Evolutionary conservation across 2,329 filamentous ascomycete genomes (phyloP).

Genomic region (Paraphoma sp.): DNA sequence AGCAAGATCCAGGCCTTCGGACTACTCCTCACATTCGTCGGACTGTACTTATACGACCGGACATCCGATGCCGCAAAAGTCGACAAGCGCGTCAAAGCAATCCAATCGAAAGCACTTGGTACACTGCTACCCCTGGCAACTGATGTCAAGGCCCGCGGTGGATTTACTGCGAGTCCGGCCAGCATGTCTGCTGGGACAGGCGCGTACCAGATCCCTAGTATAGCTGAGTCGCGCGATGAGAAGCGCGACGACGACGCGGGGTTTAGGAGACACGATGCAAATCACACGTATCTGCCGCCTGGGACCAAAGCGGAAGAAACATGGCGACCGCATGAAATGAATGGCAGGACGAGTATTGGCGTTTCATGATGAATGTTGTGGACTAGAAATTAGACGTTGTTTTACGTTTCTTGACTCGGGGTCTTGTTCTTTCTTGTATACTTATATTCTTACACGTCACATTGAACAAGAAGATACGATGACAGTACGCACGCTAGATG

Average conservation of each 20-base stretch:
- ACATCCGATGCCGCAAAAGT: conserved; percentile 88
- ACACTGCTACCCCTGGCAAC: conserved; percentile 71
- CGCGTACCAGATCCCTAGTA: conserved; percentile 31
- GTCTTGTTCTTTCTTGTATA: conserved; percentile 1
- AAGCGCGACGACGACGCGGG: conserved; percentile 65
- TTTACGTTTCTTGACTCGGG: background rate
- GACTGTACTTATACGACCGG: conserved; percentile 93
- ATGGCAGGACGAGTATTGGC: conserved; percentile 30
- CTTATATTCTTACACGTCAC: background rate
- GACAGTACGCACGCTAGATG: background rate
- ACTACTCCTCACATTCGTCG: conserved; percentile 87
- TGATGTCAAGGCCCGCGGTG: conserved; percentile 29
- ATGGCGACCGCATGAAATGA: conserved; percentile 60
- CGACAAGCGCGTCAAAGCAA: conserved; percentile 73
- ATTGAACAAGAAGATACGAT: background rate
- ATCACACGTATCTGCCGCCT: conserved; percentile 68
- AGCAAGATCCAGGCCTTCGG: conserved; percentile 83
- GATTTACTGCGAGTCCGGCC: conserved; percentile 50
- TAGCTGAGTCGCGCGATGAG: conserved; percentile 50
- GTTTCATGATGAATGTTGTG: conserved; percentile 23
- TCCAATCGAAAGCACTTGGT: conserved; percentile 68
- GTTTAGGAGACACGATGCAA: conserved; percentile 48
- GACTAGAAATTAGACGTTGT: conserved; percentile 1
- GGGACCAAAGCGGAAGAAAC: conserved; percentile 88
- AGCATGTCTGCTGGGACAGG: conserved; percentile 45